These are phyloP conservation scores for Hypholoma fasciculare DNA, from an alignment of 768 basidiomycete genomes.

Conservation along the genomic window DNA sequence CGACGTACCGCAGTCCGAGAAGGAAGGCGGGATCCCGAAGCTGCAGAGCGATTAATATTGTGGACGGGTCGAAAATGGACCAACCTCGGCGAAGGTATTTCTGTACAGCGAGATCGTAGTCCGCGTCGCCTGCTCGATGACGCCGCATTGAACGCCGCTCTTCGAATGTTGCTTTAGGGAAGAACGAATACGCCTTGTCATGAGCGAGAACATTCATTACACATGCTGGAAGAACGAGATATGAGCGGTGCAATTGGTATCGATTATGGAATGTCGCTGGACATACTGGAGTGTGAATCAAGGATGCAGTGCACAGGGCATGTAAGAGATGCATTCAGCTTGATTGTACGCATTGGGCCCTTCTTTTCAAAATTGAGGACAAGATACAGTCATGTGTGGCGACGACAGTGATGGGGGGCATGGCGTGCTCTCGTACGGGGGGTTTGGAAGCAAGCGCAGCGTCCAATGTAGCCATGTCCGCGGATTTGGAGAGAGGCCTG, in stretches of 20 bases:
- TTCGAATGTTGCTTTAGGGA: background rate
- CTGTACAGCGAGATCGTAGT: background rate
- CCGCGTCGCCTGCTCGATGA: background rate
- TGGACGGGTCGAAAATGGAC: background rate
- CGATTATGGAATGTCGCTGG: too few relatives aligned
- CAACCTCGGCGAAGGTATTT: background rate
- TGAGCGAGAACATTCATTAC: background rate
- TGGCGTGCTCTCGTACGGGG: too few relatives aligned
- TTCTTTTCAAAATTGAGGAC: slow-evolving; percentile 1
- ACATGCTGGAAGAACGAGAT: background rate
- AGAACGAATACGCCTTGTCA: background rate
- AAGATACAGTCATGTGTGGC: background rate
- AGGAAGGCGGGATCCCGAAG: background rate
- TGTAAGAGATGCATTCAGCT: background rate
- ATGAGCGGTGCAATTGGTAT: background rate
- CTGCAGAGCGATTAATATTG: background rate
- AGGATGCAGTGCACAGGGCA: background rate
- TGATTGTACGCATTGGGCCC: background rate
- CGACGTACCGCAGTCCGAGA: background rate
- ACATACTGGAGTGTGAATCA: slow-evolving; percentile 2
- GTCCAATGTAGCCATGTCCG: background rate
- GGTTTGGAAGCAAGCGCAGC: background rate
- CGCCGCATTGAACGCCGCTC: background rate
- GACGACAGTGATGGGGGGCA: background rate
- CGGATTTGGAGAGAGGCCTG: background rate